Evolutionary conservation across 2,329 filamentous ascomycete genomes (phyloP).

Genomic region (Trichoderma oligosporum): DNA sequence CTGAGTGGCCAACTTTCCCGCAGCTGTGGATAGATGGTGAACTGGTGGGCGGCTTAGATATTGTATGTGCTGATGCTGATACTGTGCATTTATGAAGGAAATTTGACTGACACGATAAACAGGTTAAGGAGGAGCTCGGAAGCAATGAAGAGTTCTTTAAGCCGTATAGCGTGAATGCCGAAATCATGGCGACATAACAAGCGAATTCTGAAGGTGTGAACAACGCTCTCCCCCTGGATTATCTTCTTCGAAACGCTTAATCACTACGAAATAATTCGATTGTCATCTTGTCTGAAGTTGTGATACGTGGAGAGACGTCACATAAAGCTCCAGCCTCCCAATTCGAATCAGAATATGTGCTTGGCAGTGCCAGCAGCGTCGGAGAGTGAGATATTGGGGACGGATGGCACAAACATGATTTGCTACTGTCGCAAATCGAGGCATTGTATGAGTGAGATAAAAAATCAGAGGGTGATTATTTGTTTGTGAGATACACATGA

Average conservation of each 20-base stretch:
- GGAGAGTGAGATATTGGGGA: not conserved
- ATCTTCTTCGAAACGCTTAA: not conserved
- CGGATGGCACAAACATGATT: not conserved
- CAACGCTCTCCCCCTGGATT: not conserved
- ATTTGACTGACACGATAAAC: constrained; percentile 24
- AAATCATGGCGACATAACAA: constrained; percentile 37
- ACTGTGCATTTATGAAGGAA: too few relatives aligned
- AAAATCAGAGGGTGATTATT: not conserved
- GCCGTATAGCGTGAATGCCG: constrained; percentile 59
- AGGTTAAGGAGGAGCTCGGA: constrained; percentile 92
- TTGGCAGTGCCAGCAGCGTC: not conserved
- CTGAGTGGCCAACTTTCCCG: constrained; percentile 98
- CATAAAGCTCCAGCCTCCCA: not conserved
- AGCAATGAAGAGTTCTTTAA: constrained; percentile 79
- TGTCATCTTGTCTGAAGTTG: too few relatives aligned
- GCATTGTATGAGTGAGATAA: not conserved
- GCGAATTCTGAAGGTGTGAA: not conserved
- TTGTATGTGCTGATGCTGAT: constrained; percentile 65
- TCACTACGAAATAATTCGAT: too few relatives aligned
- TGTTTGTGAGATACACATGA: not conserved
- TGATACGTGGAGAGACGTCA: not conserved
- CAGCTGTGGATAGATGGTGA: constrained; percentile 91
- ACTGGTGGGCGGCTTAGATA: constrained; percentile 88
- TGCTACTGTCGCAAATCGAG: not conserved
- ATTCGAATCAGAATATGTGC: not conserved